Conservation (phyloP, 495 filamentous ascomycete genomes). For the Aspergillus avenaceus region DNA sequence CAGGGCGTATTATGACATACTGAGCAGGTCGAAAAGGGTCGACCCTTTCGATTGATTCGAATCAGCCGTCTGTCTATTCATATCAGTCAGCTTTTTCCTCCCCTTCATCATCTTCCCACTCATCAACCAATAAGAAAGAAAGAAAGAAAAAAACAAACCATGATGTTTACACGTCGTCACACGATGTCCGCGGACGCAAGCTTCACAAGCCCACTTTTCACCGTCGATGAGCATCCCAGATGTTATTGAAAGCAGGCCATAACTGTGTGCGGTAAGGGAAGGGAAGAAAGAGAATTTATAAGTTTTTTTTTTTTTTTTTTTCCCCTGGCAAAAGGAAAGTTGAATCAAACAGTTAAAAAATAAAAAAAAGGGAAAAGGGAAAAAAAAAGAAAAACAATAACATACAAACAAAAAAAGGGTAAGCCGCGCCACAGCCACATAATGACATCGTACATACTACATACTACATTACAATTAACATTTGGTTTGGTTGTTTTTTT, state of each 20-base stretch:
- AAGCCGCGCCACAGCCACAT: slow-evolving; percentile 7
- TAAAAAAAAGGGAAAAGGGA: not conserved
- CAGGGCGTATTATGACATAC: slow-evolving; percentile 89
- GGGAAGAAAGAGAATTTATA: slow-evolving; percentile 10
- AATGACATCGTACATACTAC: not conserved
- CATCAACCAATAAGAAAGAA: slow-evolving; percentile 13
- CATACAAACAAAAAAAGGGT: not conserved
- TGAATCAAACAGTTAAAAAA: not conserved
- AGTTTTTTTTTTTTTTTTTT: too few species aligned
- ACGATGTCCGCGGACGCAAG: slow-evolving; percentile 87
- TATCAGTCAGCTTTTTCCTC: too few species aligned
- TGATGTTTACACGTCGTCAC: slow-evolving; percentile 56
- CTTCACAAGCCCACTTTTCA: slow-evolving; percentile 88
- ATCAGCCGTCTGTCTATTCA: slow-evolving; percentile 78
- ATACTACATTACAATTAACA: too few species aligned
- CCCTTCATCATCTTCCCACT: too few species aligned
- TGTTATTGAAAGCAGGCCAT: slow-evolving; percentile 12
- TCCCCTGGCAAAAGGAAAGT: slow-evolving; percentile 1
- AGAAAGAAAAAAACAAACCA: slow-evolving; percentile 33
- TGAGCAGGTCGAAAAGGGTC: slow-evolving; percentile 93
- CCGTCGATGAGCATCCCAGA: slow-evolving; percentile 81
- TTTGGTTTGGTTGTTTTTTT: too few species aligned
- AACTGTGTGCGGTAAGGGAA: slow-evolving; percentile 4
- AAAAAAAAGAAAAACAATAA: not conserved
- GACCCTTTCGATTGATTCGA: slow-evolving; percentile 95